Evolutionary conservation across 148 eudicot species (phyloP).

Genomic region (Bassia scoparia): DNA sequence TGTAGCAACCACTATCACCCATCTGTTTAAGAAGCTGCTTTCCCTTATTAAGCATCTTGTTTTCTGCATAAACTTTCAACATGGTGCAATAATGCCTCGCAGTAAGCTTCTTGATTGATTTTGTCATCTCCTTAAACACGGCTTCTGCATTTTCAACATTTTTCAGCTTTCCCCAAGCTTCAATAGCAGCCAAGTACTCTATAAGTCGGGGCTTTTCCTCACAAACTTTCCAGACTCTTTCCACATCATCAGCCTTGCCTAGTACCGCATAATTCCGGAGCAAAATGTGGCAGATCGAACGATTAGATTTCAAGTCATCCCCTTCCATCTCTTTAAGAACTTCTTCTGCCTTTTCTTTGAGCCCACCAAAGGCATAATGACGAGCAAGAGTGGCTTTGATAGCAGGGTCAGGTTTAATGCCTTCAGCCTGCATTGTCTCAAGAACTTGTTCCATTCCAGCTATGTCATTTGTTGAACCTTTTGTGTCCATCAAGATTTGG

Average conservation of each 20-base stretch:
- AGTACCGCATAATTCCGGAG: constrained; percentile 67
- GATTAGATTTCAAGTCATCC: constrained; percentile 31
- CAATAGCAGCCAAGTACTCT: constrained; percentile 58
- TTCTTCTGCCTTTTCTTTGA: constrained; percentile 63
- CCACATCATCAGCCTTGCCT: constrained; percentile 66
- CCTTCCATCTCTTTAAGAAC: constrained; percentile 73
- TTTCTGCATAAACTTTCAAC: constrained; percentile 60
- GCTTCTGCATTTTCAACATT: constrained; percentile 65
- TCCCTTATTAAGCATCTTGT: constrained; percentile 73
- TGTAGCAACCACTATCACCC: constrained; percentile 51
- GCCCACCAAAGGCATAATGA: constrained; percentile 53
- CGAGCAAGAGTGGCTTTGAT: constrained; percentile 44
- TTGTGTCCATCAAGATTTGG: constrained; percentile 62
- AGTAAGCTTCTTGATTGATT: constrained; percentile 33
- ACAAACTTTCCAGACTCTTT: constrained; percentile 59
- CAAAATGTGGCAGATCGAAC: constrained; percentile 30
- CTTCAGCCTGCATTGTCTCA: constrained; percentile 84
- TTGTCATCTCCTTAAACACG: constrained; percentile 41
- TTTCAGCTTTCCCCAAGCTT: constrained; percentile 79
- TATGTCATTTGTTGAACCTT: constrained; percentile 66
- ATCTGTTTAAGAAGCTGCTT: constrained; percentile 68
- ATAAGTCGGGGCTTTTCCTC: constrained; percentile 35
- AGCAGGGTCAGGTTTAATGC: constrained; percentile 36
- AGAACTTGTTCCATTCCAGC: constrained; percentile 84
- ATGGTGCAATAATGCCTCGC: constrained; percentile 45